Base-by-base conservation (phyloP, 148 eudicot genomes). In the Chenopodium suecicum region DNA sequence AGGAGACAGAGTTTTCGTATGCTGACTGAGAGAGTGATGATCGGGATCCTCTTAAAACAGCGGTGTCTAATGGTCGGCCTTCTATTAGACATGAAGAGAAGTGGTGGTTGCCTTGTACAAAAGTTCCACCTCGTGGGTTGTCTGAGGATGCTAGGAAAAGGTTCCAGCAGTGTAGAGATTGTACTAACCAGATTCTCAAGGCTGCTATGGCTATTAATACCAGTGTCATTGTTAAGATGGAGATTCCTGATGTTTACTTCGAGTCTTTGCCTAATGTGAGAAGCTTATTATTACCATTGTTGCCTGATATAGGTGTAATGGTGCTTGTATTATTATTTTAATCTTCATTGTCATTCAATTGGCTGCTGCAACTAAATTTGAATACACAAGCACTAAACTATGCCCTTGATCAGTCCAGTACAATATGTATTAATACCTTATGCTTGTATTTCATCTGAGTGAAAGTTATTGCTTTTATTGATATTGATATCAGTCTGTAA, bases 91-190 rank as follows among this genome's bases (percentile, higher is more conserved):
- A 93, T 85, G 98, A 92, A 83, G 99, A 96, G 83, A 96, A 96
- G 82, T 96, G 98, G 98, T 96, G 98, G 99, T 88, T 96, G 77
- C 99, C 99, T 0, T 92, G 83, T 79, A 98, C 98, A 0, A 92
- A 92, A 77, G 92, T 92, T 83, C 97, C 98, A 70, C 82, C 87
- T 1, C 86, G 84, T 81, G 99, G 99, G n/a, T 78, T 94, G 80
- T 92, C 99, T 0, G 95, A 91, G 75, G 93, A 91, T 3, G 87
- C 87, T 0, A 91, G 99, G 91, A 96, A 92, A 88, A 91, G 86
- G 85, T 83, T 96, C 84, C 98, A 91, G 79, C 99, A 90, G 78
- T 92, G 93, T 80, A 84, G 93, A 87, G 99, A 96, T 79, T 96
- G 98, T 81, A 90, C 95, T 4, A 91, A 91, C 75, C 99, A 96